These are phyloP conservation scores for Arctostaphylos glauca DNA, from an alignment of 148 eudicot species.

Conservation along the genomic window DNA sequence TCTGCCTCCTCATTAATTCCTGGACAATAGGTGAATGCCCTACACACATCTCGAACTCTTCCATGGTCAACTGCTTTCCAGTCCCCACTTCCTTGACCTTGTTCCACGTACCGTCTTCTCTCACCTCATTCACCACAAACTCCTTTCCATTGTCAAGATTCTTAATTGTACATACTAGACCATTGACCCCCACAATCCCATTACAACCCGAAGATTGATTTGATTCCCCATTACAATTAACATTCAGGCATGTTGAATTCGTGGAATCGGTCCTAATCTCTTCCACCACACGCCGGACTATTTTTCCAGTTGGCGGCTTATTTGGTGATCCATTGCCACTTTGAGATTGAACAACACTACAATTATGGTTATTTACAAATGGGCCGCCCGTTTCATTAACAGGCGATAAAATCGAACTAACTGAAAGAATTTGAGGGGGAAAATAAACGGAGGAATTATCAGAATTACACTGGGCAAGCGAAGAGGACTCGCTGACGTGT, in stretches of 20 bases:
- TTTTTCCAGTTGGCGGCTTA: conserved; percentile 50
- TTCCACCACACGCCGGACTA: conserved; percentile 19
- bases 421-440: conserved; percentile 33
- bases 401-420: conserved; percentile 36
- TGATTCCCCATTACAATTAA: conserved; percentile 24
- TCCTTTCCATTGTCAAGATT: conserved; percentile 88
- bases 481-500: conserved; percentile 4
- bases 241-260: neutral
- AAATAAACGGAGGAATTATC: conserved; percentile 19
- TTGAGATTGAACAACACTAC: conserved; percentile 31
- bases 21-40: conserved; percentile 97
- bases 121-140: conserved; percentile 91
- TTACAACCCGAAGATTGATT: conserved; percentile 23
- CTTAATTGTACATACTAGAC: conserved; percentile 63
- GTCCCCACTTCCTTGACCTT: conserved; percentile 85
- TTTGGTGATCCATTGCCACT: conserved; percentile 37
- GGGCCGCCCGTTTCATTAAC: conserved; percentile 15
- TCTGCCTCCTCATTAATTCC: conserved; percentile 91
- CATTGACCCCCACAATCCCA: conserved; percentile 26
- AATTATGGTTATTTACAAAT: conserved; percentile 45
- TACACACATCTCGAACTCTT: conserved; percentile 82
- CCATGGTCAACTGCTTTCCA: conserved; percentile 90
- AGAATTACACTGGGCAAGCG: conserved; percentile 14
- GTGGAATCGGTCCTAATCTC: conserved; percentile 32
- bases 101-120: conserved; percentile 81